phyloP scores from a whole-genome alignment of 176 grass and related monocot genomes.

The Musa itinerans region DNA sequence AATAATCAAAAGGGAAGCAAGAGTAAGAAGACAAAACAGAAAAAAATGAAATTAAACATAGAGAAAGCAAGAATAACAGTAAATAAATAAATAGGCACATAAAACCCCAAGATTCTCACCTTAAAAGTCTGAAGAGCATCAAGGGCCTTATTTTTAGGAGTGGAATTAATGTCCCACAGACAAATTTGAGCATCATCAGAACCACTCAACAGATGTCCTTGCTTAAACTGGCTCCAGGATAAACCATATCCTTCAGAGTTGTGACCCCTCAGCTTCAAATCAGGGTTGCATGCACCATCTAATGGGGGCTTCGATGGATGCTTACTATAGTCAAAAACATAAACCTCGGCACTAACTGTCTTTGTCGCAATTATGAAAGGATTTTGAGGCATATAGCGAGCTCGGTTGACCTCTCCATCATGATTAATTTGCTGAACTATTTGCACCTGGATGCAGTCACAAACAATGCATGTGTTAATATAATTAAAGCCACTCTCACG shows the following conservation, averaged over 20 bases:
- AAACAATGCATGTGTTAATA: not conserved
- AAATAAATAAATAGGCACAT: not conserved
- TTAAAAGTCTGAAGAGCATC: slow-evolving; percentile 90
- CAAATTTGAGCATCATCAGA: slow-evolving; percentile 97
- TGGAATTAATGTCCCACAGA: slow-evolving; percentile 81
- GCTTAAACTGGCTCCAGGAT: slow-evolving; percentile 94
- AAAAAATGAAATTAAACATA: not conserved
- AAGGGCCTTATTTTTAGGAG: slow-evolving; percentile 73
- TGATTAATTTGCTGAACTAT: slow-evolving; percentile 99
- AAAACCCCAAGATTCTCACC: slow-evolving; percentile 30
- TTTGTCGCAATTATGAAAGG: slow-evolving; percentile 95
- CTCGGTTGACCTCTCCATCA: slow-evolving; percentile 94
- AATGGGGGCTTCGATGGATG: slow-evolving; percentile 95
- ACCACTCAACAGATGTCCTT: slow-evolving; percentile 91
- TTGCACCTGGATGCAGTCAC: slow-evolving; percentile 69
- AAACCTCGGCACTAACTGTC: slow-evolving; percentile 94
- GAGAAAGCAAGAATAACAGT: not conserved
- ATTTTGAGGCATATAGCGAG: slow-evolving; percentile 99
- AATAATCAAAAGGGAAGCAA: slow-evolving; percentile 10
- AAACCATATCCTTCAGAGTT: slow-evolving; percentile 97
- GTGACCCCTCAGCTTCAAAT: slow-evolving; percentile 86
- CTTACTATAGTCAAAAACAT: slow-evolving; percentile 98
- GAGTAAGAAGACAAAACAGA: not conserved
- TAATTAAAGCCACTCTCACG: not conserved
- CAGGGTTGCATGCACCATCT: slow-evolving; percentile 90